These are phyloP conservation scores for Zygoascus flipseniorum DNA, from an alignment of 805 yeast species.

Conservation along the genomic window DNA sequence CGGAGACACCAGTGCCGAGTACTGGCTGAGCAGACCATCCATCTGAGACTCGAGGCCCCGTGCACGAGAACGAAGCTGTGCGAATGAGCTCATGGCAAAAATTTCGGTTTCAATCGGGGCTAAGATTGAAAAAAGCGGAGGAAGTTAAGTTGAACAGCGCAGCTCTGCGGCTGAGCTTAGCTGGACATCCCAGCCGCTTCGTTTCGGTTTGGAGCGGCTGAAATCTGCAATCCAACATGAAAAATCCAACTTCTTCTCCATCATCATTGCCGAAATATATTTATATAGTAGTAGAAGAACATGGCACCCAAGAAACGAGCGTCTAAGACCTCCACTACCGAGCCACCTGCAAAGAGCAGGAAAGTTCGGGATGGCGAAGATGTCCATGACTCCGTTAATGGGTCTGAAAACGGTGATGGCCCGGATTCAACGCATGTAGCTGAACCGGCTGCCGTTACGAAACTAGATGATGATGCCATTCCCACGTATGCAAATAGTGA, in stretches of 20 bases:
- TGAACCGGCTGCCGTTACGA: neutral
- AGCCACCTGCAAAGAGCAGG: neutral
- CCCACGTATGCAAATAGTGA: neutral
- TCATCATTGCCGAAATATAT: too few relatives aligned
- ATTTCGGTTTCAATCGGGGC: too few relatives aligned
- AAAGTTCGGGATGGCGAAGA: neutral
- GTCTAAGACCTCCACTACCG: slow-evolving; percentile 1
- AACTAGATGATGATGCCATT: neutral
- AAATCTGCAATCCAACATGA: too few relatives aligned
- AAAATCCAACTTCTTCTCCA: too few relatives aligned
- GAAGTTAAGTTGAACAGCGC: too few relatives aligned
- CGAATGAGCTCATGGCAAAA: slow-evolving; percentile 38
- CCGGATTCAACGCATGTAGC: neutral
- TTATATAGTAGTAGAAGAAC: neutral
- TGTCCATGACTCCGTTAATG: neutral
- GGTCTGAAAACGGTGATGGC: neutral
- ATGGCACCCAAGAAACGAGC: slow-evolving; percentile 5
- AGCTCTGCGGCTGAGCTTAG: too few relatives aligned
- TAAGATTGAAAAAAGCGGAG: too few relatives aligned
- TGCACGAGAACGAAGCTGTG: slow-evolving; percentile 60
- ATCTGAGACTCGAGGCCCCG: slow-evolving; percentile 66
- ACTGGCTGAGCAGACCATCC: slow-evolving; percentile 41
- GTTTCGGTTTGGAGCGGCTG: too few relatives aligned
- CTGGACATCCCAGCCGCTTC: too few relatives aligned
- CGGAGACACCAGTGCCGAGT: slow-evolving; percentile 46